These are phyloP conservation scores for Calonectria crousiana DNA, from an alignment of 2,329 filamentous ascomycete genomes.

Conservation along the genomic window DNA sequence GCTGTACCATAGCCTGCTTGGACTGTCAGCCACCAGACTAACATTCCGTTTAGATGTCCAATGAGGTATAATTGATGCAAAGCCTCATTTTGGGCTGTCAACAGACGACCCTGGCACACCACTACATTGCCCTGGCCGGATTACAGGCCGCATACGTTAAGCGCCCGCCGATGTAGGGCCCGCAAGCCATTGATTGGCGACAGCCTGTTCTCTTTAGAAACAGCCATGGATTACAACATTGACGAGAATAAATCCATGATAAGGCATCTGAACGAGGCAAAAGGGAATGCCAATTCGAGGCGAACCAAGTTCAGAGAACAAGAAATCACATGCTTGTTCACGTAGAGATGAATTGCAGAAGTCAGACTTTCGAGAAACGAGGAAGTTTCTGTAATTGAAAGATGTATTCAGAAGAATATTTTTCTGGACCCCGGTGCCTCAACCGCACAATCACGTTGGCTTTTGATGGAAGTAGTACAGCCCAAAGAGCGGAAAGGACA, in stretches of 20 bases:
- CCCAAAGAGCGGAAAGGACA: not conserved
- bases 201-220: not conserved
- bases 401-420: no score
- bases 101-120: not conserved
- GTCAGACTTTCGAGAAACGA: no score
- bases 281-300: not conserved
- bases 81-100: not conserved
- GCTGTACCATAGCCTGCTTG: not conserved
- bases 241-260: not conserved
- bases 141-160: not conserved
- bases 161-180: not conserved
- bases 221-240: not conserved
- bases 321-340: not conserved
- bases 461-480: no score
- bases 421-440: no score
- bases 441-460: no score
- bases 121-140: not conserved
- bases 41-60: not conserved
- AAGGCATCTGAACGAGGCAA: not conserved
- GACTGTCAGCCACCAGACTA: not conserved
- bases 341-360: no score
- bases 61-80: not conserved
- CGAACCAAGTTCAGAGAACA: not conserved
- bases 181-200: not conserved
- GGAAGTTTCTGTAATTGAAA: no score